These are phyloP conservation scores for Gaeumannomyces sp. DNA, from an alignment of 2,329 filamentous ascomycete species.

Conservation along the genomic window DNA sequence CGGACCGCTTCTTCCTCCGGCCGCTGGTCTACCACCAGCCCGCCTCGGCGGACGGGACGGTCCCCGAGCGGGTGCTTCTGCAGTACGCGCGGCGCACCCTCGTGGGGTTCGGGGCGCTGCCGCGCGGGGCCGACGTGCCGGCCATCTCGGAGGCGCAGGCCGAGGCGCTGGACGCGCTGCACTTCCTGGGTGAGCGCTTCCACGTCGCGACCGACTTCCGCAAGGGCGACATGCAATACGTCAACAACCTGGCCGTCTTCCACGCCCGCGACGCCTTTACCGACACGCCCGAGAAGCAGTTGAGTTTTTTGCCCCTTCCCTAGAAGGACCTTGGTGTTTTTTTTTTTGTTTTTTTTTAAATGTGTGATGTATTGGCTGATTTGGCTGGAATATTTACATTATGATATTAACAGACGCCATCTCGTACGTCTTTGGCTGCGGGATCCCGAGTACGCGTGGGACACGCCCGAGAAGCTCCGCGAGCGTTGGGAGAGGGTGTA, in stretches of 20 bases:
- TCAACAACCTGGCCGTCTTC: slow-evolving; percentile 49
- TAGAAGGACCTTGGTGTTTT: too few species aligned
- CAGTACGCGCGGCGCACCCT: slow-evolving; percentile 56
- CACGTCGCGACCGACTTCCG: slow-evolving; percentile 39
- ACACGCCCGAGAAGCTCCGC: slow-evolving; percentile 36
- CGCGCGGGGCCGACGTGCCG: slow-evolving; percentile 47
- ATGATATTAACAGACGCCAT: slow-evolving; percentile 32
- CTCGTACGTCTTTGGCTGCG: slow-evolving; percentile 44
- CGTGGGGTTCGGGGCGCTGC: slow-evolving; percentile 49
- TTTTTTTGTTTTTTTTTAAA: slow-evolving; percentile 34
- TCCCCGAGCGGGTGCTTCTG: slow-evolving; percentile 49
- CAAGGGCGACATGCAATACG: slow-evolving; percentile 47
- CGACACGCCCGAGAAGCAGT: slow-evolving; percentile 35
- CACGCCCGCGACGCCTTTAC: slow-evolving; percentile 45
- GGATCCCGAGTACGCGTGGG: slow-evolving; percentile 42
- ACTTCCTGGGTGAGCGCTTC: slow-evolving; percentile 42
- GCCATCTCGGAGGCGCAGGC: slow-evolving; percentile 48
- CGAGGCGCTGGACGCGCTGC: slow-evolving; percentile 45
- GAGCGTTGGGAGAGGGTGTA: slow-evolving; percentile 48
- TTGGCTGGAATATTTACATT: too few species aligned
- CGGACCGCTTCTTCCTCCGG: slow-evolving; percentile 37
- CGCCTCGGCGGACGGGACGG: slow-evolving; percentile 27
- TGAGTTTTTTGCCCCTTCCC: slow-evolving; percentile 26
- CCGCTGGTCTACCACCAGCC: slow-evolving; percentile 53
- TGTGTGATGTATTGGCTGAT: slow-evolving; percentile 26